These are phyloP conservation scores for Ceratocystis huliohia DNA, from an alignment of 2,329 filamentous ascomycete genomes.

Conservation along the genomic window DNA sequence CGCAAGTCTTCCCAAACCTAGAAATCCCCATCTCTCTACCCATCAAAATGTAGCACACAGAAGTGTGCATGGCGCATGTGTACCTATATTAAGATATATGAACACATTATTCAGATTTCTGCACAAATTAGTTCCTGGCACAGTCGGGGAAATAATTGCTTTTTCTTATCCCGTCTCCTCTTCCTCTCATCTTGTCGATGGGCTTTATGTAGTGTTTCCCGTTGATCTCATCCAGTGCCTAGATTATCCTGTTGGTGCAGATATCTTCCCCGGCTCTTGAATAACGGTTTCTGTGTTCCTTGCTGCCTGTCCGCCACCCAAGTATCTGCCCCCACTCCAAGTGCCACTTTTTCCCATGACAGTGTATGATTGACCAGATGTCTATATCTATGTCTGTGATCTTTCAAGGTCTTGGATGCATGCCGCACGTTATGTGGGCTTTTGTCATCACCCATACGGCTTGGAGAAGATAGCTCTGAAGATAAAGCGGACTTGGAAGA, in stretches of 20 bases:
- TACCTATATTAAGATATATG: neutral
- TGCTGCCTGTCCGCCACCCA: neutral
- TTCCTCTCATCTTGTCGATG: neutral
- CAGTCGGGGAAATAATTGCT: neutral
- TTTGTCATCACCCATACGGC: neutral
- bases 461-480: neutral
- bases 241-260: neutral
- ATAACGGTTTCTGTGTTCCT: neutral
- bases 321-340: neutral
- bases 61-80: neutral
- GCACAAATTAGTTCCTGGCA: neutral
- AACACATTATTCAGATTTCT: neutral
- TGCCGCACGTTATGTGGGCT: neutral
- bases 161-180: neutral
- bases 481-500: neutral
- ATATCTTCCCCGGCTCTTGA: neutral
- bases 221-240: neutral
- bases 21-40: neutral
- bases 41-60: neutral
- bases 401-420: neutral
- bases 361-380: neutral
- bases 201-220: neutral
- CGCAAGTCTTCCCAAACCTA: neutral
- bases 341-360: neutral
- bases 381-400: neutral